Evolutionary conservation across 177 flowering plant genomes (phyloP).

Genomic region (Tripterygium wilfordii): DNA sequence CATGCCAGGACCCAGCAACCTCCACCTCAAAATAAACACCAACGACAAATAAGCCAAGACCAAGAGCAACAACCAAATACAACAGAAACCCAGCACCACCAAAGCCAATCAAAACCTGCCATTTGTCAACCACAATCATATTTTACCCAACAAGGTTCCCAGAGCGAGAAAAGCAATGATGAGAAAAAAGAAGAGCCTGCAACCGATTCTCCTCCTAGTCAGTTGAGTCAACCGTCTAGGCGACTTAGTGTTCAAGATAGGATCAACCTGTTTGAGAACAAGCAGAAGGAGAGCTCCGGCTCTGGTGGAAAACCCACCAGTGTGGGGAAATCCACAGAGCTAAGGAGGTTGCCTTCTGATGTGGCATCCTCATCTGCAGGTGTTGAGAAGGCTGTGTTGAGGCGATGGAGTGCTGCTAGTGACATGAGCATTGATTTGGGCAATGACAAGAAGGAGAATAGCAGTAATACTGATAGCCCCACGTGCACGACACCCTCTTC

Average conservation of each 20-base stretch:
- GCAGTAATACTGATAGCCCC: conserved; percentile 38
- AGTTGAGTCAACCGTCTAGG: conserved; percentile 44
- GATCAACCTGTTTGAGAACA: conserved; percentile 85
- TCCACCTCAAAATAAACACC: conserved; percentile 8
- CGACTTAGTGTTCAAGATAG: conserved; percentile 98
- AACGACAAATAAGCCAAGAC: conserved; percentile 8
- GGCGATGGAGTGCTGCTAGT: conserved; percentile 96
- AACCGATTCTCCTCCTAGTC: conserved; percentile 23
- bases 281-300: conserved; percentile 72
- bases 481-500: conserved; percentile 49
- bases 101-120: conserved; percentile 21
- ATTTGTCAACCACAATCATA: conserved; percentile 27
- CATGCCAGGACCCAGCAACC: conserved; percentile 7
- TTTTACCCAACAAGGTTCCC: conserved; percentile 7
- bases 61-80: conserved; percentile 11
- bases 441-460: conserved; percentile 57
- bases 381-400: conserved; percentile 69
- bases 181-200: conserved; percentile 26
- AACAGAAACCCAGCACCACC: conserved; percentile 6
- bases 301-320: conserved; percentile 47
- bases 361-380: conserved; percentile 41
- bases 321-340: conserved; percentile 52
- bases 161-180: conserved; percentile 27
- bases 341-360: conserved; percentile 73
- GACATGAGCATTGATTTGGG: conserved; percentile 80